Base-by-base conservation (phyloP, 495 filamentous ascomycete species). In the Penicillium ucsense region DNA sequence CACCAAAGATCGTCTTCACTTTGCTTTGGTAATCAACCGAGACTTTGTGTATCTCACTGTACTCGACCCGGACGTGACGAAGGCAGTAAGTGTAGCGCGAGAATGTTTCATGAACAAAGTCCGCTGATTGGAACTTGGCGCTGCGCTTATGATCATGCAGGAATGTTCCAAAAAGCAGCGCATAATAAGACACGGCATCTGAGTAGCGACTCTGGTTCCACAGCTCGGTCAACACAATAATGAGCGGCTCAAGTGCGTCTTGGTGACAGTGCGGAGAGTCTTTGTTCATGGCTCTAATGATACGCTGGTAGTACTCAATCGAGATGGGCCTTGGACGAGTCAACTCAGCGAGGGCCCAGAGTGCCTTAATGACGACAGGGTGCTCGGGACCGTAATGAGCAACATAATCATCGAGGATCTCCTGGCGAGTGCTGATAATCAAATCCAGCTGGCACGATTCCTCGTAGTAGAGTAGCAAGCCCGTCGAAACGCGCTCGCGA, bases 261-360 rank as follows among this genome's bases (percentile, higher is more conserved):
- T 59, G 58, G 12, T 63, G 49, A 52, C 61, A 66, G 30, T 39
- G 47, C 12, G 56, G 51, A 0, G 64, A 53, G 12, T 65, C 58
- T 48, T 67, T 66, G 51, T 70, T 70, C 38, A 70, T 35, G 11
- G 59, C 52, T 10, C 44, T 45, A 11, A 70, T 56, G 30, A 70
- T 66, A 31, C 56, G 66, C 35, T 62, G 61, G 41, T 70, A 70
- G 48, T 70, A 70, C 35, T 65, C 63, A 6, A 70, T 50, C 8
- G 56, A 66, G 12, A 61, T 49, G 2, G 64, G 57, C 12, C 60
- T 59, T 28, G 61, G 64, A 9, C 55, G 53, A 39, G 67, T 65
- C n/a, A 66, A 47, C 50, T 66, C 55, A 11, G 66, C 66, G 35
- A 70, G 45, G 5, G 43, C 59, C 63, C 63, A 66, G 2, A 70